Evolutionary conservation across 352 stramenopile species (phyloP), one percentile per base, ranked within the genome.

Genomic region (Globisporangium parvum): DNA sequence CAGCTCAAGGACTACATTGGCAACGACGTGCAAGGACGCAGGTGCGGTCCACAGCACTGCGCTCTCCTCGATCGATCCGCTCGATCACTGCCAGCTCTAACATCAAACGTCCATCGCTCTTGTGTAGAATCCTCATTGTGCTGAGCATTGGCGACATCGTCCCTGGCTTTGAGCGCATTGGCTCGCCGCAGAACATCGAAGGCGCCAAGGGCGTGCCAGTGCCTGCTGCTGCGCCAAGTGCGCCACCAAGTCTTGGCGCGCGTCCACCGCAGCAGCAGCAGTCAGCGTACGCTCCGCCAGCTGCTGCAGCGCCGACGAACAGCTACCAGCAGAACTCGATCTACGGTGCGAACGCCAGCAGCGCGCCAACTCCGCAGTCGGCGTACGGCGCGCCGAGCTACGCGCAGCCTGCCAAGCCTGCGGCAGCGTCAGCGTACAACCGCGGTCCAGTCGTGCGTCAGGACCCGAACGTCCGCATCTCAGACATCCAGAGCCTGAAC

Each of bases 401-500:
- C 47, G 59, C 57, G 23, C 67, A 69, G 51, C 54, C 56, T 18
- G 21, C 37, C 21, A 71, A 75, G 50, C 46, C 56, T 8, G 57
- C 62, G 14, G 55, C 59, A 12, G 28, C 54, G 31, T 69, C 70
- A 9, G 41, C 75, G 11, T 81, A 85, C 63, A 91, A 92, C 59
- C 77, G 80, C n/a, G 85, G 75, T 0, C 83, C 85, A 0, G 83
- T 95, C 9, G 79, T 89, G 46, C 85, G 85, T 10, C 79, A 93
- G 54, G 85, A 93, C 55, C 81, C 79, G 21, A 88, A 91, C 54
- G 71, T 91, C 44, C 83, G 85, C 14, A 51, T 95, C 10, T 87
- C 82, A 37, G 81, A 92, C 58, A 95, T 95, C 52, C 73, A 85
- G 42, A 93, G 81, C 59, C 70, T 99, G 51, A 98, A 98, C 71